Base-by-base conservation (phyloP, 1,284 basidiomycete species). In the Xanthoconium separans region DNA sequence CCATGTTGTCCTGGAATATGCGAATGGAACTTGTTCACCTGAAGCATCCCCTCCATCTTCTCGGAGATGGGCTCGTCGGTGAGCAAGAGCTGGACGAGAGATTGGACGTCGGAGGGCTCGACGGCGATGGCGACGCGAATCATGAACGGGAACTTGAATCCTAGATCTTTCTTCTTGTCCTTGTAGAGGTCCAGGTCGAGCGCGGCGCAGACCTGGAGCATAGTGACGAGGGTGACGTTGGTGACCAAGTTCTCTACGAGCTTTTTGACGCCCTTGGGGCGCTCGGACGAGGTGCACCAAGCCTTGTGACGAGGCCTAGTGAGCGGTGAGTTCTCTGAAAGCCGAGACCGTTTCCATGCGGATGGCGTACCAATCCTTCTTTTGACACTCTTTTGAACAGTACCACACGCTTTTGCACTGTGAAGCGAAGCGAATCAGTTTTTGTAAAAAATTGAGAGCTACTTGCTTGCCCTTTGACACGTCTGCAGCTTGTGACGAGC, bases 401-500 rank as follows among this genome's bases (percentile, higher is more conserved):
- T 69, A 68, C 57, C 60, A 66, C 18, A 65, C 62, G 8, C 56
- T 51, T 36, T 68, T 66, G 51, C 67, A 63, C 63, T 68, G 31
- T 9, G n/a, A 22, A 47, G 49, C 7, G 44, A 74, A 75, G 76
- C 70, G 7, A 22, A 24, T 27, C 18, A 6, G 31, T 15, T 3
- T 37, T 6, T 10, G n/a, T 18, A 9, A 7, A 33, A 15, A 37
- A 10, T 37, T 2, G 30, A 33, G 11, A 2, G 16, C 4, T 13
- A 10, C 30, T 9, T 24, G 59, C 27, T 54, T 33, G 6, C 27
- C 27, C 27, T 27, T 22, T 22, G 22, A 24, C 61, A 61, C 3
- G 47, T 61, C 41, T 56, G 46, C 39, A 63, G 27, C 27, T 58
- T 63, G 7, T 40, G 58, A 5, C 46, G 51, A 9, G n/a, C 22